A percentile compares a stretch with the other conserved stretches of the same genome.
These are phyloP conservation scores for Mortierella hygrophila DNA, from an alignment of 192 early-diverging fungal species.

Conservation along the genomic window DNA sequence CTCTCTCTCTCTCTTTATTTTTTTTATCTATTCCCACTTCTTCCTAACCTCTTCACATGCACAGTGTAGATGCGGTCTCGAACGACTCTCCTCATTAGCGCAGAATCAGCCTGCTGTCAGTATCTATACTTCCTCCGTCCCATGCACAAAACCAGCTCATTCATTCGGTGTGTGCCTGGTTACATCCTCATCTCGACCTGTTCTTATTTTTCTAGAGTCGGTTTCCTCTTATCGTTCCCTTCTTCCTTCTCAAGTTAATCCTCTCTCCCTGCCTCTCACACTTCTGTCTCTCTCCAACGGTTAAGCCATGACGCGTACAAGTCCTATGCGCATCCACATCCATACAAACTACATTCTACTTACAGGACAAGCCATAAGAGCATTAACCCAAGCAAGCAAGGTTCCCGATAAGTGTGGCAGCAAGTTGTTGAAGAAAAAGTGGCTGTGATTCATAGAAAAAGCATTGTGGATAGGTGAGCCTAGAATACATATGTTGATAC, in stretches of 20 bases:
- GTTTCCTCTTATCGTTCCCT: background rate
- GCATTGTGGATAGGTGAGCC: background rate
- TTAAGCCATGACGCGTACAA: background rate
- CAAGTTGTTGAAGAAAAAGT: too few species aligned
- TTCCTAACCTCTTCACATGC: background rate
- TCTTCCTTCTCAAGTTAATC: background rate
- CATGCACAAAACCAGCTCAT: background rate
- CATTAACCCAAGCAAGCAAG: too few species aligned
- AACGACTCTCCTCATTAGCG: background rate
- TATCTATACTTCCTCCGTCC: background rate
- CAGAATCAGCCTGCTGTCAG: background rate
- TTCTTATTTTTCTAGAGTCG: background rate
- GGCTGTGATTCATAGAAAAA: background rate
- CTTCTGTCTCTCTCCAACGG: background rate
- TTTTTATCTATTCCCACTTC: background rate
- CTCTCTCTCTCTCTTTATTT: background rate
- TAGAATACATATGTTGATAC: constrained; percentile 1
- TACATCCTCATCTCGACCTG: background rate
- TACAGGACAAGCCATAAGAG: too few species aligned
- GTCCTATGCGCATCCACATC: background rate
- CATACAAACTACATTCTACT: background rate
- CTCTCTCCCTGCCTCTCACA: background rate
- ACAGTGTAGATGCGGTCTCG: too few species aligned
- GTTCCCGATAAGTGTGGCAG: too few species aligned
- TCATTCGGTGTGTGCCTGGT: background rate